Percentiles rank a stretch among this genome's conserved stretches.
Evolutionary conservation across 495 filamentous ascomycete genomes (phyloP).

Genomic region (Jackrogersella minutella): DNA sequence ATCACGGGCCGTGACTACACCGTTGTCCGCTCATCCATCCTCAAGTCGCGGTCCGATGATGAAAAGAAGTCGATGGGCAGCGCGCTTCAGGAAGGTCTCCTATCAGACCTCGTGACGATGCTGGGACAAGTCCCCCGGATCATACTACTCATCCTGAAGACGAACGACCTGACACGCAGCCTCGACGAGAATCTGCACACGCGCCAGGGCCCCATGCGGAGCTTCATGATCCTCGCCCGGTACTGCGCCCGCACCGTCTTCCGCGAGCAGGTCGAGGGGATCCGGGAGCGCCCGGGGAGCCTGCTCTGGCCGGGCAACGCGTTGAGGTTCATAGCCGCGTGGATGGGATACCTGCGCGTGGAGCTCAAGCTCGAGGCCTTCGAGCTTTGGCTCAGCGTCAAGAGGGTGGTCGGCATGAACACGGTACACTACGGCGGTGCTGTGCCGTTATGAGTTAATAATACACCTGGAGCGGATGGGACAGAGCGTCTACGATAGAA

Average conservation of each 20-base stretch:
- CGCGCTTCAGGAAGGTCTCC: conserved; percentile 84
- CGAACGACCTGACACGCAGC: conserved; percentile 94
- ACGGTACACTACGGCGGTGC: conserved; percentile 22
- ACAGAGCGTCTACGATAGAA: neutral
- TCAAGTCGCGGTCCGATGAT: conserved; percentile 65
- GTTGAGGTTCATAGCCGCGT: conserved; percentile 57
- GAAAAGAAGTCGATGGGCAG: conserved; percentile 85
- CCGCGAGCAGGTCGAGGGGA: conserved; percentile 80
- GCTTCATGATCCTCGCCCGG: conserved; percentile 90
- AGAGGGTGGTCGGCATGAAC: conserved; percentile 55
- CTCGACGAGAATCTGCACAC: conserved; percentile 95
- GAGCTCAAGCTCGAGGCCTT: conserved; percentile 63
- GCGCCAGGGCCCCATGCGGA: conserved; percentile 82
- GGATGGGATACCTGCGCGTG: conserved; percentile 59
- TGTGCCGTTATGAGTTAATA: conserved; percentile 18
- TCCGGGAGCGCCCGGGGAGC: conserved; percentile 55
- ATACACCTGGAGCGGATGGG: neutral
- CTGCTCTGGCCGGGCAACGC: conserved; percentile 60
- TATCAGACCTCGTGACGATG: conserved; percentile 86
- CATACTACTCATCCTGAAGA: conserved; percentile 95
- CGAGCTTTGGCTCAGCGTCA: conserved; percentile 65
- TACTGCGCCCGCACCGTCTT: conserved; percentile 92
- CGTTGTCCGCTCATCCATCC: conserved; percentile 70
- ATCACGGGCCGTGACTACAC: conserved; percentile 94
- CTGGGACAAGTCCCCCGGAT: conserved; percentile 88